These are phyloP conservation scores for Balamuthia mandrillaris DNA, from an alignment of 208 protist species.

Conservation along the genomic window DNA sequence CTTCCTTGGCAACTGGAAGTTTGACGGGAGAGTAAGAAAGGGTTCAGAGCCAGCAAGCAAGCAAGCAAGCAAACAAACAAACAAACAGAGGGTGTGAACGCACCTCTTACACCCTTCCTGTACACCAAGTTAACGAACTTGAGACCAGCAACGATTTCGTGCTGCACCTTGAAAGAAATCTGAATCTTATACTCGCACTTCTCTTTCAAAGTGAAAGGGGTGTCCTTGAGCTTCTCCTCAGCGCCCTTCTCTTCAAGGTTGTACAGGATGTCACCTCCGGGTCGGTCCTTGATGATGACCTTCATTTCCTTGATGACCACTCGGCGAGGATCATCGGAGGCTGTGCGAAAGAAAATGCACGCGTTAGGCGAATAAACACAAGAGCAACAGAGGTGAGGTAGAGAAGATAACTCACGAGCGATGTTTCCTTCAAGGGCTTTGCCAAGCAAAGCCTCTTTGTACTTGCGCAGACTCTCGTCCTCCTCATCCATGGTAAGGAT, in stretches of 20 bases:
- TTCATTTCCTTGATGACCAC: slow-evolving; percentile 64
- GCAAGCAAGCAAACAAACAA: not conserved
- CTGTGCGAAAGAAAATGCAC: not conserved
- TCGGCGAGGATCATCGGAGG: slow-evolving; percentile 56
- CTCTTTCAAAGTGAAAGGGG: slow-evolving; percentile 69
- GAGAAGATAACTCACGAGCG: not conserved
- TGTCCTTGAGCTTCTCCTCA: slow-evolving; percentile 53
- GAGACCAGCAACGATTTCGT: slow-evolving; percentile 72
- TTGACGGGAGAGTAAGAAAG: not conserved
- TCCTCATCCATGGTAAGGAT: slow-evolving; percentile 62
- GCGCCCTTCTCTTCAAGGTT: slow-evolving; percentile 35
- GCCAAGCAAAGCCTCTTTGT: slow-evolving; percentile 62
- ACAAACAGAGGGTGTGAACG: not conserved
- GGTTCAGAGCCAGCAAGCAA: too few relatives aligned
- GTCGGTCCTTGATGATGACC: slow-evolving; percentile 56
- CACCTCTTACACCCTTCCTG: slow-evolving; percentile 60
- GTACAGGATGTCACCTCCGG: slow-evolving; percentile 53
- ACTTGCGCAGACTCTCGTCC: slow-evolving; percentile 67
- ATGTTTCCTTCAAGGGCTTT: not conserved
- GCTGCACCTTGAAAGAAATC: slow-evolving; percentile 62
- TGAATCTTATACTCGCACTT: slow-evolving; percentile 64
- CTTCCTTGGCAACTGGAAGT: slow-evolving; percentile 56
- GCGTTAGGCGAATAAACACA: too few relatives aligned
- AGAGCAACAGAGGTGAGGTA: not conserved
- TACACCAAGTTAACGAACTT: slow-evolving; percentile 65